A percentile compares a stretch with the other conserved stretches of the same genome.
Conservation (phyloP, 2,329 filamentous ascomycete species). For the Bertia moriformis region DNA sequence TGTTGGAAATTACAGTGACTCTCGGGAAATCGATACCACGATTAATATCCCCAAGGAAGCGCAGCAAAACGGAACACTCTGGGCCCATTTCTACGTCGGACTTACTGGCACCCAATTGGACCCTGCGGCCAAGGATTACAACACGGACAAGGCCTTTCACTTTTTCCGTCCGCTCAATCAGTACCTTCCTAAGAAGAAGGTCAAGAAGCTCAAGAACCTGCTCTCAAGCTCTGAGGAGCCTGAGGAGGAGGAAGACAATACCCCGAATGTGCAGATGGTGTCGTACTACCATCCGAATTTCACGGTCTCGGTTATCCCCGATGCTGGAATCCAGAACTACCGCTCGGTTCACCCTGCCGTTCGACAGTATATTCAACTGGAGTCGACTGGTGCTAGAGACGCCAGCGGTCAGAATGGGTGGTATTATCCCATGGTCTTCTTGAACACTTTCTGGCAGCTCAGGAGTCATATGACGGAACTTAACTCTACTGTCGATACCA, state of each 20-base stretch:
- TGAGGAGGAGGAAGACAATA: constrained; percentile 22
- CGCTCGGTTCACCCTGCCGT: constrained; percentile 42
- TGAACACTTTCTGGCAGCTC: constrained; percentile 61
- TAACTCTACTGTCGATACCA: constrained; percentile 43
- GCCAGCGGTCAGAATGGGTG: constrained; percentile 46
- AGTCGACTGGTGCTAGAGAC: constrained; percentile 43
- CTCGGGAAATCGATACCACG: constrained; percentile 38
- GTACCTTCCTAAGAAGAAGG: constrained; percentile 51
- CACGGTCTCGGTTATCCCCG: constrained; percentile 48
- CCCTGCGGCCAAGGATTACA: constrained; percentile 37
- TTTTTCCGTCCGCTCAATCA: constrained; percentile 47
- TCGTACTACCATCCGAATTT: constrained; percentile 59
- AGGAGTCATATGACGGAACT: constrained; percentile 53
- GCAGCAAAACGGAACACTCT: constrained; percentile 51
- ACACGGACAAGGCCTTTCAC: constrained; percentile 40
- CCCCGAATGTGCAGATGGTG: constrained; percentile 26
- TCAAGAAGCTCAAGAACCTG: constrained; percentile 47
- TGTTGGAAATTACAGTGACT: constrained; percentile 42
- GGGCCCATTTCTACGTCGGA: constrained; percentile 51
- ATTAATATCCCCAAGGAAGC: constrained; percentile 45
- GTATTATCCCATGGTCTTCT: constrained; percentile 55
- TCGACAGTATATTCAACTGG: constrained; percentile 42
- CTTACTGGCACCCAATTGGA: constrained; percentile 42
- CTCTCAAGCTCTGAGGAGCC: constrained; percentile 27
- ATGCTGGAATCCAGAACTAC: constrained; percentile 37